Conservation (phyloP, 2,329 filamentous ascomycete species). For the Aspergillus tubingensis region DNA sequence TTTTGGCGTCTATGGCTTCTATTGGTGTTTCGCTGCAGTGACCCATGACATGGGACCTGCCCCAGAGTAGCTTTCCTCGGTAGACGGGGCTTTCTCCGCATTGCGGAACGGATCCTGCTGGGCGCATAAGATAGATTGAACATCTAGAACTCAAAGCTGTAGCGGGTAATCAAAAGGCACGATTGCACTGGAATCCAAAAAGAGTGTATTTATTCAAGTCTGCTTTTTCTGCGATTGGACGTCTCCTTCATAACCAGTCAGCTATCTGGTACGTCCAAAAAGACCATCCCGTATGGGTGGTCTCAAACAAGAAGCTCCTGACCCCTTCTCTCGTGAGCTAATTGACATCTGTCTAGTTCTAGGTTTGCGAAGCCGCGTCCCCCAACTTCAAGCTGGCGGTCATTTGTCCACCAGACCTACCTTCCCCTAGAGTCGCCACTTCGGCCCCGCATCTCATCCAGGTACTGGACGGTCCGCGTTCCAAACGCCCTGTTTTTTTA, state of each 20-base stretch:
- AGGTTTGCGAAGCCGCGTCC: neutral
- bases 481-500: neutral
- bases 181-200: neutral
- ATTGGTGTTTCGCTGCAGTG: neutral
- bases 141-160: neutral
- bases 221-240: neutral
- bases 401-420: neutral
- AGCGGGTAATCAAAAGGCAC: neutral
- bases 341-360: neutral
- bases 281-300: neutral
- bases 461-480: neutral
- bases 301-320: no score
- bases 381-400: neutral
- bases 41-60: neutral
- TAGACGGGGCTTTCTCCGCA: constrained; percentile 7
- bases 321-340: neutral
- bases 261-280: neutral
- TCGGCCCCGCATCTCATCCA: neutral
- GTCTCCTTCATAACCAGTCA: neutral
- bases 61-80: neutral
- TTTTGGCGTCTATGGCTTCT: neutral
- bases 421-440: neutral
- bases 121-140: neutral
- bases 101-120: constrained; percentile 4
- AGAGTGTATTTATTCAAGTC: neutral